phyloP scores from a whole-genome alignment of 176 grass and related monocot genomes.

The Ananas comosus region DNA sequence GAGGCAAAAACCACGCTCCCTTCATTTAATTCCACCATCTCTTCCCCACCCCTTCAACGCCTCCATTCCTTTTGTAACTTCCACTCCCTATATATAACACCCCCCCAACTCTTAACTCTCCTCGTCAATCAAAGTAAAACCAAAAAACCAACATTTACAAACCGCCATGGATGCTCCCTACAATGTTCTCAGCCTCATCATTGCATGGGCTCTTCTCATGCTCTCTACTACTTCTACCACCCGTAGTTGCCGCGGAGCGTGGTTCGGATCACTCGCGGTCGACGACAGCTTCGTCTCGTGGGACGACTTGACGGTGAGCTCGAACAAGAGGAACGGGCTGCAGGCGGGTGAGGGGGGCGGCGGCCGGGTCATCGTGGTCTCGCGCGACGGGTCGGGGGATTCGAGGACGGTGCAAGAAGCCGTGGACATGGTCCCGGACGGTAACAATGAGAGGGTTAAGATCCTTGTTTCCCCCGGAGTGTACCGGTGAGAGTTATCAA shows the following conservation, averaged over 20 bases:
- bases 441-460: conserved; percentile 64
- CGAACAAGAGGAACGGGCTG: not conserved
- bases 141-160: not conserved
- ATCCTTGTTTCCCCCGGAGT: conserved; percentile 60
- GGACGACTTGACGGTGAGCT: conserved; percentile 46
- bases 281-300: conserved; percentile 53
- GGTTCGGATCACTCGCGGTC: not conserved
- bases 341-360: not conserved
- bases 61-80: conserved; percentile 33
- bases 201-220: not conserved
- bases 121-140: not conserved
- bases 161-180: not conserved
- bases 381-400: conserved; percentile 63
- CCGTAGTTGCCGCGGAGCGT: not conserved
- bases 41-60: conserved; percentile 50
- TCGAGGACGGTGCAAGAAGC: conserved; percentile 83
- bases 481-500: conserved; percentile 43
- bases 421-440: conserved; percentile 70
- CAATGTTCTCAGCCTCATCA: not conserved
- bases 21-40: conserved; percentile 68
- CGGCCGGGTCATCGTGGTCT: conserved; percentile 46
- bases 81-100: conserved; percentile 1
- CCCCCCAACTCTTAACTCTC: conserved; percentile 6
- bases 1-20: conserved; percentile 38
- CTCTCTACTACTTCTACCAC: not conserved